Percentiles rank a stretch among this genome's conserved stretches.
These are phyloP conservation scores for Plasmodium gallinaceum DNA, from an alignment of 169 alveolate genomes.

Conservation along the genomic window DNA sequence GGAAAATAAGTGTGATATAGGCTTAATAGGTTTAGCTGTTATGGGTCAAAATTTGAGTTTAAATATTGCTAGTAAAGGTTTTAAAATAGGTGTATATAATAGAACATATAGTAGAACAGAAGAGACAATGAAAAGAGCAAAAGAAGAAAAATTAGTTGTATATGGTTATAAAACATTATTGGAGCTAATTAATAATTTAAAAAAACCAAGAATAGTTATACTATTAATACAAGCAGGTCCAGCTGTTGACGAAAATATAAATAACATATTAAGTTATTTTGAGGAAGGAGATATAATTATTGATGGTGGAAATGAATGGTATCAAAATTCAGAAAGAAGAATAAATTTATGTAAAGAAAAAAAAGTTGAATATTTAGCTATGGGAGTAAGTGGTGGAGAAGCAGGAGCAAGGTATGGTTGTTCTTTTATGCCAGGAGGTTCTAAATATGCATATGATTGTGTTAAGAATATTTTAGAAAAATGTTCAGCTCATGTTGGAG, in stretches of 20 bases:
- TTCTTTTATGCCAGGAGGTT: slow-evolving; percentile 91
- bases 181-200: slow-evolving; percentile 82
- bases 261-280: slow-evolving; percentile 74
- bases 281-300: slow-evolving; percentile 84
- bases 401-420: slow-evolving; percentile 89
- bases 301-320: slow-evolving; percentile 92
- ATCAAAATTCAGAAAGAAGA: slow-evolving; percentile 86
- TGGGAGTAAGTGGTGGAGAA: slow-evolving; percentile 93
- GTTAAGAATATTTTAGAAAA: slow-evolving; percentile 79
- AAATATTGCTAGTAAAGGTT: slow-evolving; percentile 85
- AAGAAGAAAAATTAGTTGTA: slow-evolving; percentile 63
- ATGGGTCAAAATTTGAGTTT: slow-evolving; percentile 89
- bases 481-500: slow-evolving; percentile 80
- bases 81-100: slow-evolving; percentile 86
- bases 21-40: slow-evolving; percentile 89
- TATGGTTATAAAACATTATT: slow-evolving; percentile 74
- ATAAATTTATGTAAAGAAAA: slow-evolving; percentile 32
- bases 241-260: slow-evolving; percentile 82
- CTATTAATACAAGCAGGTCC: slow-evolving; percentile 86
- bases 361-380: slow-evolving; percentile 82
- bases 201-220: slow-evolving; percentile 85
- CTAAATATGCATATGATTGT: slow-evolving; percentile 80
- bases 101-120: slow-evolving; percentile 77
- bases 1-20: slow-evolving; percentile 82
- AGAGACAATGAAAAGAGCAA: slow-evolving; percentile 78